A percentile compares a stretch with the other conserved stretches of the same genome.
Conservation (phyloP, 805 yeast species). For the Saccharomycopsis oosterbeekiorum region DNA sequence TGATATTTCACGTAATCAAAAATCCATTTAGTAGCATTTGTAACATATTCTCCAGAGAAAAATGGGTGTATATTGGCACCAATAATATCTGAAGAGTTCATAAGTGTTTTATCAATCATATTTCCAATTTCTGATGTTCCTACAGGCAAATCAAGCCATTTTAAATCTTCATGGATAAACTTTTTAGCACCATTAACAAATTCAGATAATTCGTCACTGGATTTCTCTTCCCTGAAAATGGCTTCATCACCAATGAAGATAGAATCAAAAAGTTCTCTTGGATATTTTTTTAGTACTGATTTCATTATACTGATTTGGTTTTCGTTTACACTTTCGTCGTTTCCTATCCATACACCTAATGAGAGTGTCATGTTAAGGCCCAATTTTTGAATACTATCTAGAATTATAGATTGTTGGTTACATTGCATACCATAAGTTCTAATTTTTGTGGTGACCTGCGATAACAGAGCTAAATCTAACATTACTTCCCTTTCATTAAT, state of each 20-base stretch:
- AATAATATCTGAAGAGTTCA: conserved; percentile 40
- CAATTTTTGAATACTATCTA: conserved; percentile 42
- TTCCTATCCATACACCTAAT: conserved; percentile 55
- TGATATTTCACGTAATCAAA: conserved; percentile 36
- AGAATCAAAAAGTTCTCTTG: conserved; percentile 37
- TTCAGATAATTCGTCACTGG: conserved; percentile 28
- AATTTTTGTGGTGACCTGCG: conserved; percentile 48
- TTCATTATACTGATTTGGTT: conserved; percentile 39
- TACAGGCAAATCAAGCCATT: conserved; percentile 32
- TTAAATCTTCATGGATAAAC: conserved; percentile 28
- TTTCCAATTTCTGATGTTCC: conserved; percentile 58
- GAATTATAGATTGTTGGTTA: conserved; percentile 39
- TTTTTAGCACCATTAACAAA: conserved; percentile 35
- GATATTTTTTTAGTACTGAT: conserved; percentile 32
- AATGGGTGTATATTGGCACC: conserved; percentile 65
- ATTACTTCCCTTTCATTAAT: conserved; percentile 37
- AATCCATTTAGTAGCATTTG: conserved; percentile 44
- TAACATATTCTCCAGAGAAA: conserved; percentile 45
- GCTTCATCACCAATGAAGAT: conserved; percentile 58
- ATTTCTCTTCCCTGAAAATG: conserved; percentile 41
- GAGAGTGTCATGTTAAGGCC: conserved; percentile 46
- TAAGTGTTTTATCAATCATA: conserved; percentile 30
- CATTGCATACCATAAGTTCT: conserved; percentile 57
- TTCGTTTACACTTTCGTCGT: conserved; percentile 34
- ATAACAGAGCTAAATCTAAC: conserved; percentile 46